Conservation (phyloP, 176 grass and related monocot genomes). For the Alopecurus myosuroides region DNA sequence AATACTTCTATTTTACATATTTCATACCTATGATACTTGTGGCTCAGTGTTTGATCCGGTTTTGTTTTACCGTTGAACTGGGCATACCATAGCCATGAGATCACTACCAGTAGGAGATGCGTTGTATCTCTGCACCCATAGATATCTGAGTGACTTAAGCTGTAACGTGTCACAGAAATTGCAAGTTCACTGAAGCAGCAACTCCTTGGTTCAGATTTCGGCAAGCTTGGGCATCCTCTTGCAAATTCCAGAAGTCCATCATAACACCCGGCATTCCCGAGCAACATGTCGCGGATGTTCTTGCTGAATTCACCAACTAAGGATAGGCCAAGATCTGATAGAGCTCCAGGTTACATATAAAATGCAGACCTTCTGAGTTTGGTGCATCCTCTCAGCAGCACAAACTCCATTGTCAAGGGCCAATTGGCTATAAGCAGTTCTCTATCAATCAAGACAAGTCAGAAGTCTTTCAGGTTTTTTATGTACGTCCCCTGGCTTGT, state of each 20-base stretch:
- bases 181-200: conserved; percentile 80
- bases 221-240: conserved; percentile 65
- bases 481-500: conserved; percentile 57
- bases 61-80: background rate
- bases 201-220: conserved; percentile 88
- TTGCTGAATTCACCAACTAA: conserved; percentile 73
- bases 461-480: conserved; percentile 89
- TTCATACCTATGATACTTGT: background rate
- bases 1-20: background rate
- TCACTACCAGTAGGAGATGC: conserved; percentile 58
- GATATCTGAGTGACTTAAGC: too few species aligned
- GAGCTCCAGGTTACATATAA: conserved; percentile 92
- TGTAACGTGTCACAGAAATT: conserved; percentile 62
- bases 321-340: too few species aligned
- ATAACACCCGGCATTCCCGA: conserved; percentile 85
- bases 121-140: conserved; percentile 94
- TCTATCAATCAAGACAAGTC: conserved; percentile 92
- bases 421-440: conserved; percentile 46
- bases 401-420: conserved; percentile 87
- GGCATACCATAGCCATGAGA: conserved; percentile 67
- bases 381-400: conserved; percentile 71
- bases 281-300: conserved; percentile 68
- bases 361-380: conserved; percentile 86
- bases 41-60: background rate
- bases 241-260: conserved; percentile 52